phyloP scores from a whole-genome alignment of 768 basidiomycete species.

The Paxillus ammoniavirescens region DNA sequence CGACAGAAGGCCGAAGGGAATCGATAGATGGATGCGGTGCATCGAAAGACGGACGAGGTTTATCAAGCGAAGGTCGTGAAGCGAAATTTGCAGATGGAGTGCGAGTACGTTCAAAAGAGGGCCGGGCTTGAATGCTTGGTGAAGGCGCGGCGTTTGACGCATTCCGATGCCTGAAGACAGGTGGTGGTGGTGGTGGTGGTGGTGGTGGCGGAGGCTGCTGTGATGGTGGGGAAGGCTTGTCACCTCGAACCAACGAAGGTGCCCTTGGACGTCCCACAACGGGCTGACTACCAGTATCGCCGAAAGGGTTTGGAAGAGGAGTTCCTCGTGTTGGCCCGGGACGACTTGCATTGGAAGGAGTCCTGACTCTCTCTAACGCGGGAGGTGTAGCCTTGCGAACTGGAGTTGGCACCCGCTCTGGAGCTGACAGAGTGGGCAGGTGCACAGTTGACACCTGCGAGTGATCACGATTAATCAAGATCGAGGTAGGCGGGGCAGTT shows the following conservation, averaged over 20 bases:
- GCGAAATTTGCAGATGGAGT: constrained; percentile 14
- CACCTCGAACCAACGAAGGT: constrained; percentile 14
- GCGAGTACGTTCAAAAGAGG: constrained; percentile 16
- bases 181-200: constrained; percentile 10
- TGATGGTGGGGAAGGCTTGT: constrained; percentile 2
- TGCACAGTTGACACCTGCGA: constrained; percentile 1
- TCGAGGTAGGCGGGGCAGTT: neutral
- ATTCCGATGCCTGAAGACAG: constrained; percentile 4
- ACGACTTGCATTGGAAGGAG: constrained; percentile 17
- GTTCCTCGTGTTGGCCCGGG: constrained; percentile 2
- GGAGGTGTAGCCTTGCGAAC: constrained; percentile 14
- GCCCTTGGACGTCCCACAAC: constrained; percentile 12
- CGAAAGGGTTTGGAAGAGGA: constrained; percentile 10
- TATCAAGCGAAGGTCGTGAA: constrained; percentile 17
- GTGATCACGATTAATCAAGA: constrained; percentile 6
- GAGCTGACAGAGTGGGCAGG: constrained; percentile 6
- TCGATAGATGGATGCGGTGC: constrained; percentile 13
- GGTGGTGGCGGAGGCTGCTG: constrained; percentile 5
- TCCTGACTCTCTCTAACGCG: constrained; percentile 15
- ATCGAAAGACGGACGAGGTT: constrained; percentile 15
- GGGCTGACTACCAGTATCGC: constrained; percentile 9
- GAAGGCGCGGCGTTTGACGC: constrained; percentile 11
- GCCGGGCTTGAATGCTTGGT: constrained; percentile 6
- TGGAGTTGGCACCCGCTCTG: constrained; percentile 16
- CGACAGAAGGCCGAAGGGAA: constrained; percentile 14